A percentile compares a stretch with the other conserved stretches of the same genome.
These are phyloP conservation scores for Pichia paraexigua DNA, from an alignment of 805 yeast genomes.

Conservation along the genomic window DNA sequence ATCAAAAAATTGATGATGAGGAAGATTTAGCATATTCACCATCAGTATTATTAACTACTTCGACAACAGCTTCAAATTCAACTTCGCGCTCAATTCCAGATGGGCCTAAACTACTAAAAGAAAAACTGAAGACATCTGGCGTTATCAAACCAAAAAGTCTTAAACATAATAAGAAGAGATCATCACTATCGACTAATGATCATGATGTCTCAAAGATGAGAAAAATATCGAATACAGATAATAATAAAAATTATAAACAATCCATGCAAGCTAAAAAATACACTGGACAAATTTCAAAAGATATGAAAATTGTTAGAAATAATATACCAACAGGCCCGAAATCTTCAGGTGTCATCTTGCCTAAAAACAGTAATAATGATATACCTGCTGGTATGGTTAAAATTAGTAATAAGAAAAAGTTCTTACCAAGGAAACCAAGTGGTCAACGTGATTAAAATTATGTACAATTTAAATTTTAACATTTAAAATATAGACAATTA, in stretches of 20 bases:
- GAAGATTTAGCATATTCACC: background rate
- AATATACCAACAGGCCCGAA: background rate
- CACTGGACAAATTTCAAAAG: conserved; percentile 5
- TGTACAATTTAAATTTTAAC: background rate
- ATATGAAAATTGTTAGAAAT: background rate
- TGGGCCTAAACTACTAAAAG: background rate
- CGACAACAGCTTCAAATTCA: background rate
- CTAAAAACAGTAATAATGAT: background rate
- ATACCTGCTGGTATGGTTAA: conserved; percentile 7
- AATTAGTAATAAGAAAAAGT: conserved; percentile 11
- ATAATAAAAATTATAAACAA: background rate
- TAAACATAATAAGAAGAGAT: background rate
- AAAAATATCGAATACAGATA: background rate
- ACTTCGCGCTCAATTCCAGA: background rate
- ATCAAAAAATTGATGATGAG: background rate
- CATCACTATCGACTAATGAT: background rate
- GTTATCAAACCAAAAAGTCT: background rate
- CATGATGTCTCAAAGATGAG: background rate
- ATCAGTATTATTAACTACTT: background rate
- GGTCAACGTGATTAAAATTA: background rate
- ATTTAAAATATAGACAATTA: background rate
- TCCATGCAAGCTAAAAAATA: background rate
- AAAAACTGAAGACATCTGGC: conserved; percentile 1
- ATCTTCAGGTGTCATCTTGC: conserved; percentile 3
- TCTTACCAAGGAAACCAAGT: background rate